A percentile compares a stretch with the other conserved stretches of the same genome.
These are phyloP conservation scores for Mimosa pudica DNA, from an alignment of 306 rosid genomes.

Conservation along the genomic window DNA sequence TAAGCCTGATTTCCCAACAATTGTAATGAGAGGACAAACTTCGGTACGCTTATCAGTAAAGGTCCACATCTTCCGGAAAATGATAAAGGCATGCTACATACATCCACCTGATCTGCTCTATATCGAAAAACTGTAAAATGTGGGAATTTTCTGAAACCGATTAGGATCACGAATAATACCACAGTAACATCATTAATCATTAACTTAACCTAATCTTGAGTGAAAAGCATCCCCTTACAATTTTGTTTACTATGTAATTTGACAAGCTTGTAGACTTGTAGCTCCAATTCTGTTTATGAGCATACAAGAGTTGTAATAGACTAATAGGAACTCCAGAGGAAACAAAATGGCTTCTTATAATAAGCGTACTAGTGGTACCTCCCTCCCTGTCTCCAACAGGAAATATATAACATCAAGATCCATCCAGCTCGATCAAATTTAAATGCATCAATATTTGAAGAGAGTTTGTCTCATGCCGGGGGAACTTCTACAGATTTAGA, in stretches of 20 bases:
- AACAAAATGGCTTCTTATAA: conserved; percentile 33
- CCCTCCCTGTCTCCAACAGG: conserved; percentile 27
- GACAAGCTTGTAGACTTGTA: conserved; percentile 16
- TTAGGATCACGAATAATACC: neutral
- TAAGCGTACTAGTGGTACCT: conserved; percentile 7
- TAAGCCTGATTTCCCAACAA: neutral
- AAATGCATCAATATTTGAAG: conserved; percentile 9
- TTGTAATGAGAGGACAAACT: neutral
- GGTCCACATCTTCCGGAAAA: conserved; percentile 18
- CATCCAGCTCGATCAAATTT: conserved; percentile 35
- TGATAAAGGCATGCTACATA: neutral
- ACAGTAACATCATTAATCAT: neutral
- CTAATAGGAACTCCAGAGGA: neutral
- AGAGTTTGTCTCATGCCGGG: neutral
- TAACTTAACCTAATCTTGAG: neutral
- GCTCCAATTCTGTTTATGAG: neutral
- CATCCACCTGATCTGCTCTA: neutral
- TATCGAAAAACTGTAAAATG: neutral
- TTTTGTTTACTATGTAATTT: neutral
- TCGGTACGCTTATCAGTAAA: neutral
- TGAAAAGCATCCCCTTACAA: neutral
- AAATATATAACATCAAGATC: conserved; percentile 16
- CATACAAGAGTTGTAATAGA: conserved; percentile 12
- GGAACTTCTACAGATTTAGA: conserved; percentile 28
- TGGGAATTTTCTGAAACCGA: neutral